Base-by-base conservation (phyloP, 2,329 filamentous ascomycete species). In the Pseudogymnoascus sp. region DNA sequence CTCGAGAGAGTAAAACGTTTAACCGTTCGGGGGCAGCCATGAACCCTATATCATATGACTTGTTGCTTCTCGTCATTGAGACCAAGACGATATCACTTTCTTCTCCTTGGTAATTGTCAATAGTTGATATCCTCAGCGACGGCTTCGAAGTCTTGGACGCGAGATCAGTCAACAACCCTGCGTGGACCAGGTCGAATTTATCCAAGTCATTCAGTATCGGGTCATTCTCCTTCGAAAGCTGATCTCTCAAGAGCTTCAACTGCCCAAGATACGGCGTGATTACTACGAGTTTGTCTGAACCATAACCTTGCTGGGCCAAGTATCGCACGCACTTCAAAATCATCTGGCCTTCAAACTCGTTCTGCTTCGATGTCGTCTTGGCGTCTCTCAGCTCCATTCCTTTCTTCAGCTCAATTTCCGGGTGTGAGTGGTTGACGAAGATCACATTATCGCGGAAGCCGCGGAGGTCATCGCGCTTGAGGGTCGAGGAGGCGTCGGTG, bases 51-150 rank as follows among this genome's bases (percentile, higher is more conserved):
- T 90, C 84, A 0, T 82, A 80, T 0, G 68, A 67, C 0, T 67
- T 62, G 64, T 91, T 91, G 69, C 87, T 88, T 4, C 89, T 75
- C 0, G 86, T 89, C 9, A 91, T 70, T 0, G 85, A 87, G 0
- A 76, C 81, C 6, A 92, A 80, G 0, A 91, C 84, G 14, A 92
- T 86, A 1, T 91, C 83, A 37, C 82, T 85, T 65, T 92, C 88
- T 67, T 91, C 88, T 1, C 89, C 88, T 69, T 91, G 89, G 62
- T 88, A 92, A 63, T 91, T 91, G 64, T 91, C 88, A 86, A 63
- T 87, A 0, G 88, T 90, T 0, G 88, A 89, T 0, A 91, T 75
- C 0, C 79, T 76, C 14, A 91, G 74, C 0, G 70, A 75, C 1
- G 74, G 75, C 63, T 84, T 87, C 0, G 76, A 70, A 0, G 81